phyloP scores from a whole-genome alignment of 2,329 filamentous ascomycete species.

The Drechmeria coniospora region DNA sequence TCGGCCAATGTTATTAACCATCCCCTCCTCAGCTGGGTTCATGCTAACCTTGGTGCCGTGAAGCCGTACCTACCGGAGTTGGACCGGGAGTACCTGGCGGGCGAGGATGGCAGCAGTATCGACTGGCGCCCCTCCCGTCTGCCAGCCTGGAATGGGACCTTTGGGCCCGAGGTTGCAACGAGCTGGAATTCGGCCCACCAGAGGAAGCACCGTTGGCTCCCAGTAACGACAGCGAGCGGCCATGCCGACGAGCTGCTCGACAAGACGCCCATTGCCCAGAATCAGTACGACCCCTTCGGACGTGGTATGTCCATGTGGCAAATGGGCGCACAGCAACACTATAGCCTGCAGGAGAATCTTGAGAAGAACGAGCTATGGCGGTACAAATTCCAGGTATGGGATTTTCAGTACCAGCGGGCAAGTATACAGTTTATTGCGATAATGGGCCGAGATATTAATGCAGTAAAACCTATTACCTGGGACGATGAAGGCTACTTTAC shows the following conservation, averaged over 20 bases:
- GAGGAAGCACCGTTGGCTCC: constrained; percentile 1
- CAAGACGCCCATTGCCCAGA: background rate
- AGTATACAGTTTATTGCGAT: constrained; percentile 1
- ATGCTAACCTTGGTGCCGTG: background rate
- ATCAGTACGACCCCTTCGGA: background rate
- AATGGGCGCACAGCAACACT: constrained; percentile 1
- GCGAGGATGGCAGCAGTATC: background rate
- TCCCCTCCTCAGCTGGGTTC: background rate
- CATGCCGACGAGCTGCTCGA: background rate
- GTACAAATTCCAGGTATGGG: background rate
- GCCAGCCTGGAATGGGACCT: background rate
- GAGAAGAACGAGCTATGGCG: background rate
- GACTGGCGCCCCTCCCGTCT: background rate
- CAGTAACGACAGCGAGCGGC: too few relatives aligned
- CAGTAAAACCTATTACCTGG: background rate
- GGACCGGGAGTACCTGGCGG: too few relatives aligned
- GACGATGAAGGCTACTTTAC: background rate
- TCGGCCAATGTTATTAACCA: constrained; percentile 2
- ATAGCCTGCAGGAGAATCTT: constrained; percentile 1
- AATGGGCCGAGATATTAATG: background rate
- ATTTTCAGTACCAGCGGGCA: background rate
- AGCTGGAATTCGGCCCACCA: background rate
- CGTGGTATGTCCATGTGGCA: background rate
- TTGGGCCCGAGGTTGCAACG: too few relatives aligned
- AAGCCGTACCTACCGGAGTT: constrained; percentile 1